Conservation (phyloP, 768 basidiomycete species). For the Amanita fuliginea region DNA sequence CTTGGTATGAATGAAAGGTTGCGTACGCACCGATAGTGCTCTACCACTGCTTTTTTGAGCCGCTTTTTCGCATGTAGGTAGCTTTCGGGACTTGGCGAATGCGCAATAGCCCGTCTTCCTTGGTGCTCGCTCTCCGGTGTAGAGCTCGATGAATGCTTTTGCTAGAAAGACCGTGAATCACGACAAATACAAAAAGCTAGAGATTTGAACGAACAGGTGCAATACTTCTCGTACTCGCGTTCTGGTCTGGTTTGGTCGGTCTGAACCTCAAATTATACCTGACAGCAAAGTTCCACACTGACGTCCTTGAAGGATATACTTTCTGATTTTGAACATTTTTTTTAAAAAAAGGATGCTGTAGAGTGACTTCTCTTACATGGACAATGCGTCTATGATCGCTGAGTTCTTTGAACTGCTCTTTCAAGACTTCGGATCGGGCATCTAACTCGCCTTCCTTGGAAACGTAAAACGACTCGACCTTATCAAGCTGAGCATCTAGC, state of each 20-base stretch:
- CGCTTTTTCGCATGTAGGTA: slow-evolving; percentile 80
- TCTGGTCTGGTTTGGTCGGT: background rate
- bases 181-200: background rate
- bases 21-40: slow-evolving; percentile 61
- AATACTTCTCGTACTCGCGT: too few species aligned
- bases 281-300: background rate
- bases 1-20: background rate
- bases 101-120: slow-evolving; percentile 6
- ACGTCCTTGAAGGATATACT: slow-evolving; percentile 2
- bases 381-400: slow-evolving; percentile 52
- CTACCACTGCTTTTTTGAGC: slow-evolving; percentile 72
- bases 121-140: background rate
- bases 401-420: slow-evolving; percentile 66
- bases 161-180: background rate
- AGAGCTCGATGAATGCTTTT: background rate
- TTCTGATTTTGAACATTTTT: background rate
- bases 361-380: slow-evolving; percentile 29
- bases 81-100: slow-evolving; percentile 54
- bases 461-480: slow-evolving; percentile 77
- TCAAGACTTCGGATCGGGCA: slow-evolving; percentile 33
- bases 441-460: slow-evolving; percentile 58
- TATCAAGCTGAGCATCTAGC: slow-evolving; percentile 71
- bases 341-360: background rate
- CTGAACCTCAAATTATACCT: background rate
- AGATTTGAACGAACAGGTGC: background rate